Evolutionary conservation across 176 grass and related monocot genomes (phyloP).

Genomic region (Zoysia japonica): DNA sequence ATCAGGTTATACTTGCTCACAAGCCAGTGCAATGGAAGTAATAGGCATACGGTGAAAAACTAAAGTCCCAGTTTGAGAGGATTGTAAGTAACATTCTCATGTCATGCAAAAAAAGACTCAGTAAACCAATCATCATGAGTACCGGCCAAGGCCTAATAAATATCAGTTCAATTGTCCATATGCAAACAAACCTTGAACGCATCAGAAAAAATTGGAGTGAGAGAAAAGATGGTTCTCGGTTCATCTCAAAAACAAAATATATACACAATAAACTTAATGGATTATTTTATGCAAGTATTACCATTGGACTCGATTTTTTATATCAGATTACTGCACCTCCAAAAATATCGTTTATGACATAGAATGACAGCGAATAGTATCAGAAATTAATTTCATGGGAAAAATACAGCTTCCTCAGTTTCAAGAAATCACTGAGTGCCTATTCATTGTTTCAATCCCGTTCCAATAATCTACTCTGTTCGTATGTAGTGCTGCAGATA

Average conservation of each 20-base stretch:
- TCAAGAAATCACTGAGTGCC: not conserved
- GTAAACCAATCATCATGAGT: not conserved
- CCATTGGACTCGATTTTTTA: not conserved
- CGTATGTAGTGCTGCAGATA: not conserved
- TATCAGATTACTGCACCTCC: not conserved
- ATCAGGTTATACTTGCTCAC: not conserved
- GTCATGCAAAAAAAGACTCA: not conserved
- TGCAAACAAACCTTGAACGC: not conserved
- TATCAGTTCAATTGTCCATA: not conserved
- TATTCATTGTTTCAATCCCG: not conserved
- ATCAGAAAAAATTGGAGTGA: not conserved
- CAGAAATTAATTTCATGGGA: not conserved
- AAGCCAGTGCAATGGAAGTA: not conserved
- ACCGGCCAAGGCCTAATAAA: conserved; percentile 9
- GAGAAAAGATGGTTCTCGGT: not conserved
- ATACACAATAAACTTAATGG: not conserved
- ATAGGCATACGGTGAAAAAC: conserved; percentile 22
- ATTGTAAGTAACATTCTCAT: not conserved
- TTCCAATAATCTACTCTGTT: not conserved
- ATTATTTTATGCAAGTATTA: conserved; percentile 8
- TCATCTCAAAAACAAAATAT: not conserved
- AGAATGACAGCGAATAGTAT: not conserved
- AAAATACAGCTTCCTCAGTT: not conserved
- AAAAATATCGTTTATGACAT: not conserved
- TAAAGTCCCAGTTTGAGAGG: not conserved